Percentiles rank a stretch among this genome's conserved stretches.
Conservation (phyloP, 805 yeast genomes). For the Saturnispora dispora region DNA sequence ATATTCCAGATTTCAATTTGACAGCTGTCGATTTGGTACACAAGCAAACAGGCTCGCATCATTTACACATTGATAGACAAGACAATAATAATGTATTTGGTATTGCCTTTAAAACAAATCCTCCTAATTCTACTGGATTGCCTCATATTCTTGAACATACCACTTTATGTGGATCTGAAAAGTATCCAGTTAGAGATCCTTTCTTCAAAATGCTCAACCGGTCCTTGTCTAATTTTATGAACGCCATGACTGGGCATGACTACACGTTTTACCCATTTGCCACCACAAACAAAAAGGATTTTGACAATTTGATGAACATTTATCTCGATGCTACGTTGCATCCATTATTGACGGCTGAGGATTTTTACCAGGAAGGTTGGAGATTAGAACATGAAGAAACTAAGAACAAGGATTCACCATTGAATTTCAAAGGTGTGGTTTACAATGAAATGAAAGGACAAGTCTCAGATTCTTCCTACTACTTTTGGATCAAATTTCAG, state of each 20-base stretch:
- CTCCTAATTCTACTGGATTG: constrained; percentile 90
- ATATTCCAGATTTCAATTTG: constrained; percentile 74
- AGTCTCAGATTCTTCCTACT: constrained; percentile 78
- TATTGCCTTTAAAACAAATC: constrained; percentile 85
- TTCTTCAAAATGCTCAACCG: constrained; percentile 95
- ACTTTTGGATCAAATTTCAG: constrained; percentile 76
- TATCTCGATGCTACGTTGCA: constrained; percentile 80
- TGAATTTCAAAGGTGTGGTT: constrained; percentile 88
- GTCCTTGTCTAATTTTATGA: constrained; percentile 94
- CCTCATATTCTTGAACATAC: constrained; percentile 97
- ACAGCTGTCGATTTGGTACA: constrained; percentile 72
- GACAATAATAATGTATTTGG: constrained; percentile 85
- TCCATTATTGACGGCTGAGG: constrained; percentile 70
- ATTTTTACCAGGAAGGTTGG: constrained; percentile 97
- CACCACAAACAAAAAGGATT: constrained; percentile 81
- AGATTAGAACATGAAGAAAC: constrained; percentile 68
- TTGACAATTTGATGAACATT: constrained; percentile 72
- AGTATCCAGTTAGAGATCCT: constrained; percentile 93
- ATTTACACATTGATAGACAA: constrained; percentile 75
- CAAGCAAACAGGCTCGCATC: constrained; percentile 61
- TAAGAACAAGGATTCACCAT: constrained; percentile 47
- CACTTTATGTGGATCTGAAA: constrained; percentile 85
- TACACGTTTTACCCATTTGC: constrained; percentile 95
- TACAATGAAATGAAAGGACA: constrained; percentile 99
- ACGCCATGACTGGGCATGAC: constrained; percentile 97